Evolutionary conservation across 2,329 filamentous ascomycete genomes (phyloP).

Genomic region (Hymenoscyphus infarciens): DNA sequence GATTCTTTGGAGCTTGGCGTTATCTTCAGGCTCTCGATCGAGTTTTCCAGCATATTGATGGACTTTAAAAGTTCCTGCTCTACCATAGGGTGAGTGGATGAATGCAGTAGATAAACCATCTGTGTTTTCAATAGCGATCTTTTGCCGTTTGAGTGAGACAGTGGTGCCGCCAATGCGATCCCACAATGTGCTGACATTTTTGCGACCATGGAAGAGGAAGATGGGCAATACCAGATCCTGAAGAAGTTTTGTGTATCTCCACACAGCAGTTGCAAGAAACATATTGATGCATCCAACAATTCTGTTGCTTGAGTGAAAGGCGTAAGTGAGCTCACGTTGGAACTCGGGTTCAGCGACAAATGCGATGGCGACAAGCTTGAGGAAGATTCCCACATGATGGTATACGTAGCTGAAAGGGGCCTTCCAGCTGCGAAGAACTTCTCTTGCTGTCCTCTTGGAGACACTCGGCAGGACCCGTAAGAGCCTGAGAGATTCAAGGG

Average conservation of each 20-base stretch:
- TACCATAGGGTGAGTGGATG: constrained; percentile 24
- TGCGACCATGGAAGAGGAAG: constrained; percentile 42
- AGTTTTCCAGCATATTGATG: constrained; percentile 18
- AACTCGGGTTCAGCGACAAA: constrained; percentile 50
- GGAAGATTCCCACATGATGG: constrained; percentile 40
- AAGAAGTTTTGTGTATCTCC: constrained; percentile 44
- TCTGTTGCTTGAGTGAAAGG: constrained; percentile 37
- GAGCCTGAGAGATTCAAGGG: constrained; percentile 15
- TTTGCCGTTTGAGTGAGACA: constrained; percentile 44
- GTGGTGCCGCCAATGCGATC: constrained; percentile 47
- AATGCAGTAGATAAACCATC: constrained; percentile 49
- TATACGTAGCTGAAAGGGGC: constrained; percentile 35
- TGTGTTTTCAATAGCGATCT: constrained; percentile 45
- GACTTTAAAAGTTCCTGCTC: constrained; percentile 18
- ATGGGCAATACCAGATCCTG: constrained; percentile 40
- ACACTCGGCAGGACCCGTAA: constrained; percentile 14
- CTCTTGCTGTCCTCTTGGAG: constrained; percentile 14
- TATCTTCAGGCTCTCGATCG: constrained; percentile 43
- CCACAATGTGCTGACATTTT: constrained; percentile 45
- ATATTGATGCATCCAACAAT: constrained; percentile 36
- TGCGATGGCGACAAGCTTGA: constrained; percentile 48
- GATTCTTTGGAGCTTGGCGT: constrained; percentile 41
- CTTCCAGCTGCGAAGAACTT: constrained; percentile 16
- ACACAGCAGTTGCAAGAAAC: constrained; percentile 42
- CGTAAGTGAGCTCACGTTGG: constrained; percentile 48